These are phyloP conservation scores for Fusarium lyarnte DNA, from an alignment of 2,329 filamentous ascomycete genomes.

Conservation along the genomic window DNA sequence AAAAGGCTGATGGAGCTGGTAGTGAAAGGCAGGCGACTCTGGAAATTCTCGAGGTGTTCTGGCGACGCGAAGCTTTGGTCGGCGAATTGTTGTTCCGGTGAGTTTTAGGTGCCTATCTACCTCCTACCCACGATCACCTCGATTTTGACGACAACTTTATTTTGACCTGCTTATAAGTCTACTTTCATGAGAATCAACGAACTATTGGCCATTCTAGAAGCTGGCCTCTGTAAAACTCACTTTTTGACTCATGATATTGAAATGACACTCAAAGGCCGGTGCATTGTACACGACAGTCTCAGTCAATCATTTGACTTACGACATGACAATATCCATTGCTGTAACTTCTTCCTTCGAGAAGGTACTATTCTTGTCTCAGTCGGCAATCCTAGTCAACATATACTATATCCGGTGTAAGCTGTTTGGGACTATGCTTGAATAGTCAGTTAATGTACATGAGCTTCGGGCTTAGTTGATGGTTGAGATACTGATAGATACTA, in stretches of 20 bases:
- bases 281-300: not conserved
- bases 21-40: constrained; percentile 1
- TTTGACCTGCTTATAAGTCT: not conserved
- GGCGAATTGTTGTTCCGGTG: constrained; percentile 26
- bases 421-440: not conserved
- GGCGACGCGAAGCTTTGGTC: constrained; percentile 29
- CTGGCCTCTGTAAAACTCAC: not conserved
- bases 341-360: not conserved
- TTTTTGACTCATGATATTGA: not conserved
- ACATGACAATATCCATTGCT: not conserved
- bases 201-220: not conserved
- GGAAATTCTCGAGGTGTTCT: constrained; percentile 42
- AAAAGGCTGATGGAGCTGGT: constrained; percentile 17
- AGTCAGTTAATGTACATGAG: not conserved
- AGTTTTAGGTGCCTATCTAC: not conserved
- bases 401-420: not conserved
- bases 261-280: not conserved
- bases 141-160: not conserved
- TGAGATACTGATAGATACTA: not conserved
- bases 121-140: not conserved
- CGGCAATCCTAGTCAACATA: not conserved
- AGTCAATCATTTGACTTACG: not conserved
- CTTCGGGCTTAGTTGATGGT: not conserved
- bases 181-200: no score
- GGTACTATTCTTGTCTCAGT: not conserved